phyloP scores from a whole-genome alignment of 2,329 filamentous ascomycete genomes.

The Penicillium sp. region DNA sequence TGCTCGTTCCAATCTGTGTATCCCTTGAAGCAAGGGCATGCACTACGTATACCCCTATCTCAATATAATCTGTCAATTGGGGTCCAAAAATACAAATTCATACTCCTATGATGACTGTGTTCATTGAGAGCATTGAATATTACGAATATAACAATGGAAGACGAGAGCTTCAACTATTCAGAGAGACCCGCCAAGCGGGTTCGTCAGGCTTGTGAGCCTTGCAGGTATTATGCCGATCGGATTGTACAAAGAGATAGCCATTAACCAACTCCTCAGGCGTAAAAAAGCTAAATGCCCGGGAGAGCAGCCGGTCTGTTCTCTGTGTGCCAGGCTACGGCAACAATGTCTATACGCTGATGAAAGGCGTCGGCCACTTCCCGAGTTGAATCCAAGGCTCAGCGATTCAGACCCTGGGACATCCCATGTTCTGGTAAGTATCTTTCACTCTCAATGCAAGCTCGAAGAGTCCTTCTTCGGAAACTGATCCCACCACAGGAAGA shows the following conservation, averaged over 20 bases:
- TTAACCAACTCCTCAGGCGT: conserved; percentile 34
- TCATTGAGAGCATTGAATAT: neutral
- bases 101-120: neutral
- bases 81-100: no score
- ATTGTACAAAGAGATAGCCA: neutral
- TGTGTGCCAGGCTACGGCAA: conserved; percentile 50
- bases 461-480: neutral
- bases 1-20: neutral
- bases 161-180: conserved; percentile 12
- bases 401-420: conserved; percentile 11
- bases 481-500: conserved; percentile 23
- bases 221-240: conserved; percentile 26
- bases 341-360: conserved; percentile 45
- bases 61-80: neutral
- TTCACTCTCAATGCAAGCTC: neutral
- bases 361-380: conserved; percentile 19
- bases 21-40: neutral
- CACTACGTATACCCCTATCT: neutral
- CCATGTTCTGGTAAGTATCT: conserved; percentile 19
- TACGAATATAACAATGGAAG: conserved; percentile 5
- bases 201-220: conserved; percentile 43
- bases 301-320: conserved; percentile 49
- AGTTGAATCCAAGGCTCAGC: conserved; percentile 12
- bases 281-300: conserved; percentile 54
- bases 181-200: conserved; percentile 35